Evolutionary conservation across 148 eudicot genomes (phyloP).

Genomic region (Rhododendron molle): DNA sequence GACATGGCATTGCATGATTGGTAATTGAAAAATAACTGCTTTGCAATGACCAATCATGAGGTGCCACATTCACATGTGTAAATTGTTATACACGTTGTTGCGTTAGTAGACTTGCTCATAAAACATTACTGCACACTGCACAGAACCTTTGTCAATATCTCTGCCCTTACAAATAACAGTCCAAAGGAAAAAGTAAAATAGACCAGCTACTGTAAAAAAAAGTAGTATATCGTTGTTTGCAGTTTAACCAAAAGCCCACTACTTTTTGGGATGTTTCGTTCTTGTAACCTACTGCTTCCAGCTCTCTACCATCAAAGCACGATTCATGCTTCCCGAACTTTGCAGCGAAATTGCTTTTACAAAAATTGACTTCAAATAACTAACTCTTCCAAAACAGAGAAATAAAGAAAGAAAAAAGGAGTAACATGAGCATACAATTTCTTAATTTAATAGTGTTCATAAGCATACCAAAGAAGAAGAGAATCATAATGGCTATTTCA

Average conservation of each 20-base stretch:
- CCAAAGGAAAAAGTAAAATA: background rate
- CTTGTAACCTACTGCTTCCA: background rate
- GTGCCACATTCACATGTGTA: too few species aligned
- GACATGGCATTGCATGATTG: too few species aligned
- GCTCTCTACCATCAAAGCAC: background rate
- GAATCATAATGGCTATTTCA: background rate
- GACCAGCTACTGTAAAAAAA: background rate
- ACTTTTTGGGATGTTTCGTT: background rate
- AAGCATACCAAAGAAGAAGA: background rate
- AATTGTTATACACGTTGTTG: too few species aligned
- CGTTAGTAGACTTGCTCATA: too few species aligned
- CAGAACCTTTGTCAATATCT: background rate
- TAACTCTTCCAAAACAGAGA: too few species aligned
- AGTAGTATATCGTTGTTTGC: background rate
- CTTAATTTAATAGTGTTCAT: background rate
- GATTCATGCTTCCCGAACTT: background rate
- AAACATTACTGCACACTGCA: background rate
- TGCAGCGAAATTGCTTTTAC: too few species aligned
- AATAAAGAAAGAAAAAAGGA: too few species aligned
- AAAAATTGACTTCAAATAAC: too few species aligned
- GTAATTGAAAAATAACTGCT: too few species aligned
- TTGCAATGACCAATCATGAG: too few species aligned
- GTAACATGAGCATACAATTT: background rate
- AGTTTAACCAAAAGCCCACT: background rate
- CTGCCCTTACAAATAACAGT: background rate